Evolutionary conservation across 2,329 filamentous ascomycete species (phyloP), one percentile per base, ranked within the genome.

Genomic region (Fusarium beomiforme): DNA sequence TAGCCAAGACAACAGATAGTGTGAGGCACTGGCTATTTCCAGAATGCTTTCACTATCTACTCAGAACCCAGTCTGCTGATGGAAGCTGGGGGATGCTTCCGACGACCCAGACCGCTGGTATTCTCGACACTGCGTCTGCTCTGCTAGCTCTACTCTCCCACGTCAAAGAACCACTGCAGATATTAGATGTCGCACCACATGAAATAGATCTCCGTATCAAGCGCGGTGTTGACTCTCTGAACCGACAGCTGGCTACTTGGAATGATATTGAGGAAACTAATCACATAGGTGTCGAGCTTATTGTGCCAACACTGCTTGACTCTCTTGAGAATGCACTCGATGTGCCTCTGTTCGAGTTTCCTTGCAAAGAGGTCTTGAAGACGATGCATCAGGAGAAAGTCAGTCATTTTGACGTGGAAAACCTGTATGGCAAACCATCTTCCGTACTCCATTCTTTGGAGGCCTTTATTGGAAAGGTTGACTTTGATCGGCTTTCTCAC

Each of bases 281-380:
- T 8, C 59, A 62, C 5, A 62, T 62, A 16, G 51, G 59, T 2
- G 42, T 62, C n/a, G 59, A 62, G 33, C 9, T 62, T 6, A 57
- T 62, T 2, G 17, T 57, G 4, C 59, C 51, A 14, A 8, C 51
- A 13, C 6, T 62, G 3, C 19, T 62, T 4, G 2, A 3, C 4
- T 42, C 21, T 33, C 51, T 62, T 24, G 16, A 41, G 3, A 19
- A 36, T 7, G 26, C 42, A 2, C 13, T 17, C 1, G 21, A 4
- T 1, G 1, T 4, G 8, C 3, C 14, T 12, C 1, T 16, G 0
- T 57, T 49, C 5, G 21, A 37, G 1, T 57, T 62, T 5, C 36
- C 59, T 5, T 57, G 43, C 29, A 57, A 9, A n/a, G 6, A 19
- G 1, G 0, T 26, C 5, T 24, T 62, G 1, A 3, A 31, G 1